Conservation (phyloP, 1,139 yeast genomes). For the Candida freyschussii region DNA sequence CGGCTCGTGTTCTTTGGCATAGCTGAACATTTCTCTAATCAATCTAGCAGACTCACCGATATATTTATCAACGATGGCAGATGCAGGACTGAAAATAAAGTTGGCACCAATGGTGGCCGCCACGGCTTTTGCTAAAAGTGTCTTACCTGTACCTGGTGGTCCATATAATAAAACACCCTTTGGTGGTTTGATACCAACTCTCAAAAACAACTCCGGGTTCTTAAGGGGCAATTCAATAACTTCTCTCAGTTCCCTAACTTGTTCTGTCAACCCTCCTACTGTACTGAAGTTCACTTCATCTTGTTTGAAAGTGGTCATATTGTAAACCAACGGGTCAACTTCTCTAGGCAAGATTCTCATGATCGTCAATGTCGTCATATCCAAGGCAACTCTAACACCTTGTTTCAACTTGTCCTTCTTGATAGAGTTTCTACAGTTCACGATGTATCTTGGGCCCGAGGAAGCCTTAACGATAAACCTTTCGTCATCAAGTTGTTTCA, state of each 20-base stretch:
- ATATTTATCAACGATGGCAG: slow-evolving; percentile 97
- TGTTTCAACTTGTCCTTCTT: slow-evolving; percentile 79
- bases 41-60: slow-evolving; percentile 97
- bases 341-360: slow-evolving; percentile 98
- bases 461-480: slow-evolving; percentile 95
- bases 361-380: slow-evolving; percentile 95
- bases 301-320: slow-evolving; percentile 97
- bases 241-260: slow-evolving; percentile 93
- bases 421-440: slow-evolving; percentile 93
- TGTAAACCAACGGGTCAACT: slow-evolving; percentile 96
- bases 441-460: slow-evolving; percentile 96
- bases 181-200: slow-evolving; percentile 98
- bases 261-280: slow-evolving; percentile 96
- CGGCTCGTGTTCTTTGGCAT: slow-evolving; percentile 97
- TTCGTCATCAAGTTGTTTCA: slow-evolving; percentile 93
- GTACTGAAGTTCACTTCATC: slow-evolving; percentile 94
- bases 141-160: slow-evolving; percentile 99
- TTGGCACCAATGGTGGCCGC: slow-evolving; percentile 99
- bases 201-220: slow-evolving; percentile 90
- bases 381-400: slow-evolving; percentile 94
- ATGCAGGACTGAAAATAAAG: slow-evolving; percentile 95
- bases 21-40: slow-evolving; percentile 97
- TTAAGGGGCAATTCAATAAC: slow-evolving; percentile 96
- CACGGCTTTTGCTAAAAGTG: slow-evolving; percentile 92
- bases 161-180: slow-evolving; percentile 96